Conservation (phyloP, 129 eudicot genomes). For the Saposhnikovia divaricata region DNA sequence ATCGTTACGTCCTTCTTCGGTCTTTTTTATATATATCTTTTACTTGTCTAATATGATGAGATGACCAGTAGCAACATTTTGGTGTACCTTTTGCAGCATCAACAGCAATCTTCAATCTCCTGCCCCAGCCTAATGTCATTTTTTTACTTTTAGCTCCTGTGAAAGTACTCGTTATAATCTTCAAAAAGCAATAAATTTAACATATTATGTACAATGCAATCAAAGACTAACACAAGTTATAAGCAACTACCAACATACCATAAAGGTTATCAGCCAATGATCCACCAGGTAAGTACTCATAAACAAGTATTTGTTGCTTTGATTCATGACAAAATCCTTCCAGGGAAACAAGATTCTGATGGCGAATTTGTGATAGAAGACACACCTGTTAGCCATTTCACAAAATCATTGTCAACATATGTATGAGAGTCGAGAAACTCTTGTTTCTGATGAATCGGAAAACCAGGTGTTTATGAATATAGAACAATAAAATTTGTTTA, state of each 20-base stretch:
- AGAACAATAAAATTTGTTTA: not conserved
- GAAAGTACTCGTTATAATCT: conserved; percentile 10
- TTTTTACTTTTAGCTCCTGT: conserved; percentile 72
- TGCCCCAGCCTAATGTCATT: conserved; percentile 75
- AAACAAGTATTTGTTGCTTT: conserved; percentile 82
- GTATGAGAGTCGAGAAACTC: not conserved
- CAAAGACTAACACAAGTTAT: not conserved
- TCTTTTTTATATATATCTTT: not conserved
- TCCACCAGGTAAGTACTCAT: conserved; percentile 84
- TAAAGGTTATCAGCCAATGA: conserved; percentile 78
- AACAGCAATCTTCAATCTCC: conserved; percentile 80
- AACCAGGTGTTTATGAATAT: too few species aligned
- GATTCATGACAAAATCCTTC: conserved; percentile 85
- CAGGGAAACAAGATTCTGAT: conserved; percentile 75
- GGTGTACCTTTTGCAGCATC: conserved; percentile 90
- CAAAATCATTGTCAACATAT: conserved; percentile 4
- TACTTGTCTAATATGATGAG: not conserved
- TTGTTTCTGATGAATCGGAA: not conserved
- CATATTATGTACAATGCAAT: not conserved
- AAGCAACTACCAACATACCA: conserved; percentile 32
- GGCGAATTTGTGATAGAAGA: conserved; percentile 68
- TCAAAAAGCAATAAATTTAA: not conserved
- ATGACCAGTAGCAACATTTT: not conserved
- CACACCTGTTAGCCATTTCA: conserved; percentile 42
- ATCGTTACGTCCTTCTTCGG: not conserved